These are phyloP conservation scores for Solanum chilense DNA, from an alignment of 257 asterid species.

Conservation along the genomic window DNA sequence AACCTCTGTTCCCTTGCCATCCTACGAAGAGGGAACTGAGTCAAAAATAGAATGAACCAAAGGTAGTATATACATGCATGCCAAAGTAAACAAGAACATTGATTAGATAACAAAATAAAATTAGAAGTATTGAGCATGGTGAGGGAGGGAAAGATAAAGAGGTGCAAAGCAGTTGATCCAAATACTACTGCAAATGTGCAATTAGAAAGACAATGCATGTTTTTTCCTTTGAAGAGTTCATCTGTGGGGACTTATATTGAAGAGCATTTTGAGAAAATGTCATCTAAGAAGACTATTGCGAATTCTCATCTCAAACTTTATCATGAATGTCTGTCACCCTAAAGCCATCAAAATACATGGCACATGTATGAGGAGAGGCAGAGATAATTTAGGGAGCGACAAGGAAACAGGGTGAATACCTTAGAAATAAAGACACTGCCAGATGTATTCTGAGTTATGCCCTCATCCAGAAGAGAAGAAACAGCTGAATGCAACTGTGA, in stretches of 20 bases:
- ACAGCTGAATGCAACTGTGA: constrained; percentile 41
- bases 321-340: not conserved
- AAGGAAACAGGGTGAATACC: constrained; percentile 26
- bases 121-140: not conserved
- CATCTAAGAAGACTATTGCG: not conserved
- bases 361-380: not conserved
- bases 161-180: not conserved
- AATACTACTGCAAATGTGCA: not conserved
- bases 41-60: not conserved
- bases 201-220: not conserved
- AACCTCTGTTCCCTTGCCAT: constrained; percentile 53
- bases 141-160: not conserved
- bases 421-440: constrained; percentile 79
- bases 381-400: not conserved
- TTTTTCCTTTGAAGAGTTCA: not conserved
- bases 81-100: not conserved
- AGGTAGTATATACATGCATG: not conserved
- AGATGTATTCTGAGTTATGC: constrained; percentile 71
- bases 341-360: not conserved
- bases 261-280: not conserved
- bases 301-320: not conserved
- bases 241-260: not conserved
- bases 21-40: constrained; percentile 20
- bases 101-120: not conserved
- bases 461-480: constrained; percentile 78